These are phyloP conservation scores for Raphanus sativus DNA, from an alignment of 345 rosid species.

Conservation along the genomic window DNA sequence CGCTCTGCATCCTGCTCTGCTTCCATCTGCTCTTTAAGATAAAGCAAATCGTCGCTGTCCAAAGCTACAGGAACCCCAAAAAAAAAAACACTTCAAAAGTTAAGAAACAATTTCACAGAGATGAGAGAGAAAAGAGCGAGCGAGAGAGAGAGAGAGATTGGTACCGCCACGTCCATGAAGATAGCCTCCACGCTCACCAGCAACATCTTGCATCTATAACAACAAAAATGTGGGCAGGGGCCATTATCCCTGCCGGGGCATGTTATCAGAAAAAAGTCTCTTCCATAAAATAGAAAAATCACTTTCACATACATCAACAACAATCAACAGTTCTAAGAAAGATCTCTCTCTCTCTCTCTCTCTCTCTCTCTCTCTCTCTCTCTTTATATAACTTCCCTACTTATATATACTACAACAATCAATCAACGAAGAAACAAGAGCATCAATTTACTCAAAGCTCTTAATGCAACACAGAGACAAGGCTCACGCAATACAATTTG, in stretches of 20 bases:
- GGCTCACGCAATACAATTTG: not conserved
- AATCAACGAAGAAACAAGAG: not conserved
- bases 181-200: constrained; percentile 99
- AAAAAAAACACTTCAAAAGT: constrained; percentile 1
- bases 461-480: not conserved
- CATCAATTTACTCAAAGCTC: not conserved
- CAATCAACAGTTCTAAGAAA: not conserved
- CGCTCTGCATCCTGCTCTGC: constrained; percentile 99
- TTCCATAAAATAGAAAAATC: not conserved
- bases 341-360: not conserved
- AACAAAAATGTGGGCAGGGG: constrained; percentile 52
- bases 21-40: constrained; percentile 99
- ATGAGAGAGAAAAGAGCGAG: not conserved
- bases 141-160: not conserved
- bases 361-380: too few species aligned
- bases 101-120: not conserved
- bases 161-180: constrained; percentile 98
- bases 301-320: constrained; percentile 1
- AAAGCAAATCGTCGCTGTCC: constrained; percentile 98
- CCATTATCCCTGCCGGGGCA: constrained; percentile 99
- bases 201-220: constrained; percentile 99
- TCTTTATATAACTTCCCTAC: not conserved
- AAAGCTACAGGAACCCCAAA: constrained; percentile 58
- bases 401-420: not conserved
- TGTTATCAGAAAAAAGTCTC: constrained; percentile 76